Conservation (phyloP, 2,329 filamentous ascomycete genomes). For the Diplodia mutila region DNA sequence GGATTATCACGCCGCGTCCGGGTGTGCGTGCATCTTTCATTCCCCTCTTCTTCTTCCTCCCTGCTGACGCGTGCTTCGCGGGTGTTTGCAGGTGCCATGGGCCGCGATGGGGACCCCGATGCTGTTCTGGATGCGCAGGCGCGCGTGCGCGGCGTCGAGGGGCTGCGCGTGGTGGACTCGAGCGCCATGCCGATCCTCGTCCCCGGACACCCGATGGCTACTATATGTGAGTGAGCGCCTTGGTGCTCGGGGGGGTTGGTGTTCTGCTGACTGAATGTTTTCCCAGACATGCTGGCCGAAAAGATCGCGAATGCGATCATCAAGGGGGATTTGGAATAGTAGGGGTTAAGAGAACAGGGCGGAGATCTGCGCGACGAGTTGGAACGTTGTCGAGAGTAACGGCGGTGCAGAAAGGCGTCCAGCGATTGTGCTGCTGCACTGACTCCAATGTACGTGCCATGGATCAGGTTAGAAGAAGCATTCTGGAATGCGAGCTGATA, state of each 20-base stretch:
- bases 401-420: too few relatives aligned
- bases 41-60: too few relatives aligned
- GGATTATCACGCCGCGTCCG: not conserved
- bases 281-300: not conserved
- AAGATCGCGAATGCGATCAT: constrained; percentile 13
- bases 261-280: not conserved
- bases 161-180: constrained; percentile 35
- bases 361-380: too few relatives aligned
- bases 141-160: constrained; percentile 31
- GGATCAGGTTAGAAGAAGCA: too few relatives aligned
- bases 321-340: too few relatives aligned
- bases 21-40: too few relatives aligned
- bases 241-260: constrained; percentile 19
- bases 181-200: constrained; percentile 29
- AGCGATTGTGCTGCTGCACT: too few relatives aligned
- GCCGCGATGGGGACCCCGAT: not conserved
- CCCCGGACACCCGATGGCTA: not conserved
- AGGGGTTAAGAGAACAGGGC: too few relatives aligned
- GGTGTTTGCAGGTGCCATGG: constrained; percentile 5
- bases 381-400: too few relatives aligned
- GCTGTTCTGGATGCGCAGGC: constrained; percentile 32
- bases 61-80: too few relatives aligned
- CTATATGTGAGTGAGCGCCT: not conserved
- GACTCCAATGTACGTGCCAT: too few relatives aligned
- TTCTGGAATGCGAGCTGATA: too few relatives aligned